Percentiles rank a stretch among this genome's conserved stretches.
Evolutionary conservation across 23 red algal genomes (phyloP).

Genomic region (Chondrus crispus): DNA sequence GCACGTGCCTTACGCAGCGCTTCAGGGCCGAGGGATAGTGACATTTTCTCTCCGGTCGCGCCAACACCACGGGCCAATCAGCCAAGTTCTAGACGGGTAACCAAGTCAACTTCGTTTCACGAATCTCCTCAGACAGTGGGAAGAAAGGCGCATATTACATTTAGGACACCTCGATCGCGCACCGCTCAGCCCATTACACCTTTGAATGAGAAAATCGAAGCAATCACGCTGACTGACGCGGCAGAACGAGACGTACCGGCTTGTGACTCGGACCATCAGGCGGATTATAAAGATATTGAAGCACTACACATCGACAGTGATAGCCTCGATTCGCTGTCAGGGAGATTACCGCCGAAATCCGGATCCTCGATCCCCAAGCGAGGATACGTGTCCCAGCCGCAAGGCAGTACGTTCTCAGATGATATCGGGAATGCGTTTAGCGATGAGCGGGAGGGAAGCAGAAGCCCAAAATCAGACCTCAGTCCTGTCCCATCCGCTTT

Average conservation of each 20-base stretch:
- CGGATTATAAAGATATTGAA: too few species aligned
- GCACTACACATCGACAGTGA: too few species aligned
- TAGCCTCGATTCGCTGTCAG: neutral
- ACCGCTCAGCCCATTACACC: neutral
- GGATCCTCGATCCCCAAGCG: neutral
- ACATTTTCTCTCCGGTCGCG: neutral
- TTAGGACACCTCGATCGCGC: neutral
- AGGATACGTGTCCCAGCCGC: neutral
- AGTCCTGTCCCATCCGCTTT: too few species aligned
- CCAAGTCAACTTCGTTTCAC: neutral
- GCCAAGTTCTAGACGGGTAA: neutral
- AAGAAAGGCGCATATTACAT: neutral
- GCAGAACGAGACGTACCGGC: too few species aligned
- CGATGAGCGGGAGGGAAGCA: neutral
- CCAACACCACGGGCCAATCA: neutral
- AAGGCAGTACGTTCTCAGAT: neutral
- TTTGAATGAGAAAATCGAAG: neutral
- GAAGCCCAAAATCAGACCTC: neutral
- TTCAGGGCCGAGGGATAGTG: neutral
- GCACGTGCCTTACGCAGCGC: too few species aligned
- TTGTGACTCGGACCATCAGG: too few species aligned
- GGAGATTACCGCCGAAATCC: neutral
- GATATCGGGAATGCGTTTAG: neutral
- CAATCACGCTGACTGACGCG: too few species aligned
- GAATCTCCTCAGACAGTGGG: neutral